Evolutionary conservation across 2,329 filamentous ascomycete species (phyloP).

Genomic region (Cladosporium sp.): DNA sequence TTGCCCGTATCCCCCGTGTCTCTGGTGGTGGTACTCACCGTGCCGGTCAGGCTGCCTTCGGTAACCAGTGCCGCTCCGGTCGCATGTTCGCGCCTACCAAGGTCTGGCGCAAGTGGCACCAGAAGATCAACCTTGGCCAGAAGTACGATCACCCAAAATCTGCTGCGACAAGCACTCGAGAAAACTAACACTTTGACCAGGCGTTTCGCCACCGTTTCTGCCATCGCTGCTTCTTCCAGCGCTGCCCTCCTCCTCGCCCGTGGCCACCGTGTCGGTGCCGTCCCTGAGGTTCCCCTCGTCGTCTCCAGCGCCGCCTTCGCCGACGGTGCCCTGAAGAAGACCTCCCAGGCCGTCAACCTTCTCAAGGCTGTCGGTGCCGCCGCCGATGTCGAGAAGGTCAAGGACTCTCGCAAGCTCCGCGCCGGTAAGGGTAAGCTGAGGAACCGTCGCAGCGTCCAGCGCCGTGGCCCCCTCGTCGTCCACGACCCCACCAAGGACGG

Average conservation of each 20-base stretch:
- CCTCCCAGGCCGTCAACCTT: slow-evolving; percentile 76
- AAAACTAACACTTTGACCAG: slow-evolving; percentile 22
- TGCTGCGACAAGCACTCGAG: neutral
- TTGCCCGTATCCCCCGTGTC: slow-evolving; percentile 99
- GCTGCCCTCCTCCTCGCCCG: slow-evolving; percentile 93
- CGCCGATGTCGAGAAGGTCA: slow-evolving; percentile 90
- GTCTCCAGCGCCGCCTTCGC: slow-evolving; percentile 87
- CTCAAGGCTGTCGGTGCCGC: slow-evolving; percentile 88
- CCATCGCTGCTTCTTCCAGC: slow-evolving; percentile 92
- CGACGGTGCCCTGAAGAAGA: slow-evolving; percentile 76
- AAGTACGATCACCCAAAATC: slow-evolving; percentile 52
- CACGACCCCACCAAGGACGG: slow-evolving; percentile 95
- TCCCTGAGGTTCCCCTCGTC: slow-evolving; percentile 96
- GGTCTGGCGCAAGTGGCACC: slow-evolving; percentile 99
- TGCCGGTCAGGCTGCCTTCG: slow-evolving; percentile 98
- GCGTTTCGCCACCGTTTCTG: slow-evolving; percentile 95
- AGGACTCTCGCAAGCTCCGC: slow-evolving; percentile 91
- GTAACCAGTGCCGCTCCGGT: slow-evolving; percentile 99
- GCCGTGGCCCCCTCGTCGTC: slow-evolving; percentile 94
- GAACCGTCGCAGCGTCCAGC: slow-evolving; percentile 93
- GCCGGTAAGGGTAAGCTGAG: slow-evolving; percentile 99
- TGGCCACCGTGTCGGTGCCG: slow-evolving; percentile 86
- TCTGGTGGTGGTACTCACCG: slow-evolving; percentile 99
- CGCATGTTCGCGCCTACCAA: slow-evolving; percentile 99
- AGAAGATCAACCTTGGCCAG: slow-evolving; percentile 99